Evolutionary conservation across 805 yeast species (phyloP).

Genomic region (Kuraishia hungarica): DNA sequence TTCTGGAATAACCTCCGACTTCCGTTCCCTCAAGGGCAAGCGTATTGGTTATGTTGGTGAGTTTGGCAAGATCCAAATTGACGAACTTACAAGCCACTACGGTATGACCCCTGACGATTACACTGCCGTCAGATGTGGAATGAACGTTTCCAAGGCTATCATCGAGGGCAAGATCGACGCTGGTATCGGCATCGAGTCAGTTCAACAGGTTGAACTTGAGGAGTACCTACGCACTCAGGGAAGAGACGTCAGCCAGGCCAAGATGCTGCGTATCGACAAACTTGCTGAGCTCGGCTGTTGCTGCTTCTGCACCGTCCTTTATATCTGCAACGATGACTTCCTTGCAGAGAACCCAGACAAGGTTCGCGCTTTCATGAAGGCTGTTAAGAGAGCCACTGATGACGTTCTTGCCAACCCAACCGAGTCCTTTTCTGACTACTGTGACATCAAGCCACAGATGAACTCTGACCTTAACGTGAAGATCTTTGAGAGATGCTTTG

Average conservation of each 20-base stretch:
- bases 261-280: conserved; percentile 48
- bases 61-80: conserved; percentile 50
- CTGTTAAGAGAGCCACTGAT: conserved; percentile 44
- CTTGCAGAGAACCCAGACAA: conserved; percentile 37
- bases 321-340: conserved; percentile 44
- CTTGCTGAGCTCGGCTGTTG: conserved; percentile 51
- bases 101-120: conserved; percentile 49
- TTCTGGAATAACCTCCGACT: conserved; percentile 42
- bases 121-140: conserved; percentile 51
- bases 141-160: conserved; percentile 49
- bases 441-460: conserved; percentile 40
- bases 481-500: conserved; percentile 44
- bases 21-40: conserved; percentile 43
- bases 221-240: conserved; percentile 36
- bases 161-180: conserved; percentile 49
- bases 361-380: conserved; percentile 34
- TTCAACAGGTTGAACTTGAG: conserved; percentile 50
- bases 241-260: conserved; percentile 35
- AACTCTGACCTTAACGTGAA: conserved; percentile 29
- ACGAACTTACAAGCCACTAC: conserved; percentile 45
- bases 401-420: conserved; percentile 33
- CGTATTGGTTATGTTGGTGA: conserved; percentile 51
- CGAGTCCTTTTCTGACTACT: conserved; percentile 36
- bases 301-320: conserved; percentile 48
- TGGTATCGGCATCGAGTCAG: conserved; percentile 51